Conservation (phyloP, 805 yeast species). For the Nadsonia fulvescens region DNA sequence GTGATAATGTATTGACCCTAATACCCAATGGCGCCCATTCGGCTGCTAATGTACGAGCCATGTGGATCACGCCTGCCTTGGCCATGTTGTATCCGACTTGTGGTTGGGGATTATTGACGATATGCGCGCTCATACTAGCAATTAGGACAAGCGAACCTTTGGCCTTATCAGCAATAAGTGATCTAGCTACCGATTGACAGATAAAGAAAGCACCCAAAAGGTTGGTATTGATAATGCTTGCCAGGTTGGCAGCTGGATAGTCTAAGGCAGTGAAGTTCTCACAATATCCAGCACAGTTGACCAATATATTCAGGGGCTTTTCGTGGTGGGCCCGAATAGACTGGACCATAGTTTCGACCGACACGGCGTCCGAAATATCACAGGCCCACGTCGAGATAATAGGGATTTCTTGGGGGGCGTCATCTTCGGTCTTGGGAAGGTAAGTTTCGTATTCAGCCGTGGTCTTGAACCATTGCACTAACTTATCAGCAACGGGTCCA, state of each 20-base stretch:
- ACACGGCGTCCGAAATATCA: slow-evolving; percentile 46
- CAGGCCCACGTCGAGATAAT: slow-evolving; percentile 48
- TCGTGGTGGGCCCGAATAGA: slow-evolving; percentile 41
- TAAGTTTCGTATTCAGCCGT: slow-evolving; percentile 3
- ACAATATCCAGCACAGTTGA: slow-evolving; percentile 75
- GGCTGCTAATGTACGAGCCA: slow-evolving; percentile 56
- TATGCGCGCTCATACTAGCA: slow-evolving; percentile 77
- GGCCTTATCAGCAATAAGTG: slow-evolving; percentile 31
- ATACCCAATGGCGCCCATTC: slow-evolving; percentile 71
- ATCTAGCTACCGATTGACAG: slow-evolving; percentile 55
- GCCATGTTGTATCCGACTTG: slow-evolving; percentile 75
- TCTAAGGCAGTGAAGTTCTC: slow-evolving; percentile 65
- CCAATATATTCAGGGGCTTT: slow-evolving; percentile 41
- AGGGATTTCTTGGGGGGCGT: slow-evolving; percentile 2
- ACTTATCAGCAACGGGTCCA: slow-evolving; percentile 33
- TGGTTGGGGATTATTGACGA: slow-evolving; percentile 69
- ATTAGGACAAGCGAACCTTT: slow-evolving; percentile 66
- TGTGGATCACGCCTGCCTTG: slow-evolving; percentile 72
- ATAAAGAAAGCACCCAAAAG: slow-evolving; percentile 59
- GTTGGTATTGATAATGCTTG: slow-evolving; percentile 50
- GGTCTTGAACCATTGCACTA: slow-evolving; percentile 27
- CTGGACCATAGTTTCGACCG: slow-evolving; percentile 37
- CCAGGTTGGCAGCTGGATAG: slow-evolving; percentile 56
- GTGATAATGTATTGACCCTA: slow-evolving; percentile 61
- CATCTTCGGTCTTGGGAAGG: slow-evolving; percentile 2